Conservation (phyloP, 2,329 filamentous ascomycete species). For the Monilinia vaccinii-corymbosi region DNA sequence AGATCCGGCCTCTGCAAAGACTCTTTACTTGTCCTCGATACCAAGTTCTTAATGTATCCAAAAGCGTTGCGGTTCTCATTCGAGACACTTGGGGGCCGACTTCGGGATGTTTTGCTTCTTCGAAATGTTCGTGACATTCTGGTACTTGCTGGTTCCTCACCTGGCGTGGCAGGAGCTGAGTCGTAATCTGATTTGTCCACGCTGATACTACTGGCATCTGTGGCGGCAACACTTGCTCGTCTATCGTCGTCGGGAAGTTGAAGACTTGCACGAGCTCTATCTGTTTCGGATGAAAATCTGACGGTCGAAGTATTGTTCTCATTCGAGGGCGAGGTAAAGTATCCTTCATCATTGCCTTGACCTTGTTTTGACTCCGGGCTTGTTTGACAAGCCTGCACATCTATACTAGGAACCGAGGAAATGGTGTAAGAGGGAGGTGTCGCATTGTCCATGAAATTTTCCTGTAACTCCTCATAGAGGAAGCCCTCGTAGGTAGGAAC, state of each 20-base stretch:
- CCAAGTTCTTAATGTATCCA: slow-evolving; percentile 40
- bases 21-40: slow-evolving; percentile 26
- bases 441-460: slow-evolving; percentile 28
- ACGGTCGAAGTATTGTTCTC: slow-evolving; percentile 38
- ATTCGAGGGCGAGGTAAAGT: slow-evolving; percentile 33
- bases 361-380: not conserved
- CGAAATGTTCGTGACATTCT: slow-evolving; percentile 49
- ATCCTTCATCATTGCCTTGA: slow-evolving; percentile 13
- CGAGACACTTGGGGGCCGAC: slow-evolving; percentile 48
- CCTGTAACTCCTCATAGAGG: slow-evolving; percentile 14
- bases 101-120: slow-evolving; percentile 41
- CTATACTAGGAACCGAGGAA: slow-evolving; percentile 31
- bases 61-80: slow-evolving; percentile 50
- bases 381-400: slow-evolving; percentile 14
- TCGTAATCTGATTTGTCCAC: slow-evolving; percentile 29
- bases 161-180: slow-evolving; percentile 37
- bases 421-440: slow-evolving; percentile 46
- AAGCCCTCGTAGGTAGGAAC: slow-evolving; percentile 64
- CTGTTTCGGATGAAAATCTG: slow-evolving; percentile 47
- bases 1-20: slow-evolving; percentile 16
- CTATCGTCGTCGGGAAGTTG: slow-evolving; percentile 38
- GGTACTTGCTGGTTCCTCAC: slow-evolving; percentile 45
- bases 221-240: slow-evolving; percentile 43
- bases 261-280: slow-evolving; percentile 38
- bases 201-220: slow-evolving; percentile 36